Conservation (phyloP, 192 early-diverging fungal genomes). For the Chytriomyces sp. region DNA sequence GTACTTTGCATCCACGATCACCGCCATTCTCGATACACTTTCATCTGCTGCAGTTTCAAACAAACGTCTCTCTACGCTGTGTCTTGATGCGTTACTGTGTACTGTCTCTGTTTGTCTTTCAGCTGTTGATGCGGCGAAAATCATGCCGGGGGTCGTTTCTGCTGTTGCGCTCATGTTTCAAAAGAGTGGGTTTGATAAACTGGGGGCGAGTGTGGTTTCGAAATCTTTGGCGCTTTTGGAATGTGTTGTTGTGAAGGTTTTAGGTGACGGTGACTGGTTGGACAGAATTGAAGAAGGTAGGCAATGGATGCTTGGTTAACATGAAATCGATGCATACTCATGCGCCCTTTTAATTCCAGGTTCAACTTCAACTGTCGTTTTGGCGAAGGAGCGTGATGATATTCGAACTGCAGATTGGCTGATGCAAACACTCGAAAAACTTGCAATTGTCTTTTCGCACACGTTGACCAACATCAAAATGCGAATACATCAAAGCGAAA, state of each 20-base stretch:
- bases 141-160: conserved; percentile 19
- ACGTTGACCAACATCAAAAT: background rate
- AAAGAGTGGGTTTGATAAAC: background rate
- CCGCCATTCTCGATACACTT: conserved; percentile 11
- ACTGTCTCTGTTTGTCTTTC: background rate
- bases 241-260: background rate
- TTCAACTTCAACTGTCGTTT: background rate
- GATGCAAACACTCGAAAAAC: background rate
- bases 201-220: background rate
- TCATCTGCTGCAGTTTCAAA: no score
- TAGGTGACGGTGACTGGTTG: conserved; percentile 1
- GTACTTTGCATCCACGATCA: background rate
- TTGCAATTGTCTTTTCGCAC: background rate
- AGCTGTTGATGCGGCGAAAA: background rate
- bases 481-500: background rate
- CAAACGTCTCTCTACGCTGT: background rate
- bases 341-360: background rate
- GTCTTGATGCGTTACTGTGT: background rate
- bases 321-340: background rate
- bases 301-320: no score
- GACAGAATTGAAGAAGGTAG: no score
- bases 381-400: background rate
- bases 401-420: background rate
- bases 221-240: background rate
- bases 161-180: conserved; percentile 17